Evolutionary conservation across 2,329 filamentous ascomycete genomes (phyloP), one percentile per base, ranked within the genome.

Genomic region (Tympanopsis confertula): DNA sequence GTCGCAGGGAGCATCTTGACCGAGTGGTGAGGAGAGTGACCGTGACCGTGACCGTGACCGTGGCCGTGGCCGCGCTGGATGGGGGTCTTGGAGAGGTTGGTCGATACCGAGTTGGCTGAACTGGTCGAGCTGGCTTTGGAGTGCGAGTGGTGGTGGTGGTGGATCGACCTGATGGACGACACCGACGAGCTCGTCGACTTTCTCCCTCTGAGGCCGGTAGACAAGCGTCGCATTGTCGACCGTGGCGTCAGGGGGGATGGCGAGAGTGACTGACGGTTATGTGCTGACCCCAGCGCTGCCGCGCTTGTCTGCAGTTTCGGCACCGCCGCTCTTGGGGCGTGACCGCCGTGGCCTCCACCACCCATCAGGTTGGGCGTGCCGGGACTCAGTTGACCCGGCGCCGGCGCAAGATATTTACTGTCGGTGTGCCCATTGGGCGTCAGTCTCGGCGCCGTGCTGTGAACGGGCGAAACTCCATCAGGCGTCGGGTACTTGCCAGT

Each of bases 111-210:
- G 17, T 78, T 80, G 42, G 80, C 82, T 4, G 83, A 94, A 32
- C 87, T 94, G 1, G 87, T 91, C 0, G 87, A 95, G 0, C 86
- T 94, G 0, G 91, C 87, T 59, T 96, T 96, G 17, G 87, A 94
- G 56, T 95, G 89, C 2, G 82, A 80, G 54, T 91, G 84, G 38
- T 82, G 78, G 45, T 86, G 82, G 47, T 88, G 85, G 50, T 89
- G 87, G 52, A 96, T 86, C 33, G 84, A 93, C 41, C 91, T 81
- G 40, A 98, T 81, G 0, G 87, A 94, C 1, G 87, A 95, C 13
- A 98, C 79, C 0, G 88, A 96, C 0, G 87, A 94, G 0, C 87
- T 95, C 0, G 91, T 98, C 1, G 89, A 96, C 56, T 96, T 96
- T 42, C 91, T 78, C 26, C 91, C 89, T 19, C 88, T 77, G 33